Percentiles rank a stretch among this genome's conserved stretches.
phyloP scores from a whole-genome alignment of 2,329 filamentous ascomycete species.

The Aureobasidium sp. region DNA sequence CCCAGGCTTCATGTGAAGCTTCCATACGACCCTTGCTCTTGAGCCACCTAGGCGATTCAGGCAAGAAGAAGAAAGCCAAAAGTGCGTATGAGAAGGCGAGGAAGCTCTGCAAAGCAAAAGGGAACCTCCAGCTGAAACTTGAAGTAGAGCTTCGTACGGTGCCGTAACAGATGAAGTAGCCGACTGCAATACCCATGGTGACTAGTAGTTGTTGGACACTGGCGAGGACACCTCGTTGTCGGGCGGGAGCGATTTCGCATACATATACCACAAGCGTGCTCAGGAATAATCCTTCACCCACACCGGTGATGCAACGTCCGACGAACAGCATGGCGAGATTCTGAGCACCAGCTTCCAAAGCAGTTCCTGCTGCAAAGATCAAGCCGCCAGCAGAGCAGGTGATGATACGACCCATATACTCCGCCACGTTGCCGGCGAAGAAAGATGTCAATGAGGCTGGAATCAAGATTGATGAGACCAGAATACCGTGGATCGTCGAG shows the following conservation, averaged over 20 bases:
- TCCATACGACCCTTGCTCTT: constrained; percentile 39
- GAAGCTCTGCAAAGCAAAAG: constrained; percentile 45
- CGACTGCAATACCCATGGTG: constrained; percentile 46
- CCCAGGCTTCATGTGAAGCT: constrained; percentile 40
- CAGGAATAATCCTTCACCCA: constrained; percentile 49
- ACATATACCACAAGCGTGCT: constrained; percentile 38
- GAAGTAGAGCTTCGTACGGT: constrained; percentile 39
- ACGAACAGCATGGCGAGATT: constrained; percentile 44
- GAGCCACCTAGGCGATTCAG: constrained; percentile 55
- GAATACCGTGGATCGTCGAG: constrained; percentile 46
- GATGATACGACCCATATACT: constrained; percentile 5
- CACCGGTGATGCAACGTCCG: constrained; percentile 46
- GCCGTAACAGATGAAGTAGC: constrained; percentile 57
- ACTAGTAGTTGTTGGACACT: constrained; percentile 19
- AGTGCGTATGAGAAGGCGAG: constrained; percentile 36
- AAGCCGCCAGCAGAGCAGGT: constrained; percentile 40
- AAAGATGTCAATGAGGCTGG: constrained; percentile 52
- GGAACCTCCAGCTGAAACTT: constrained; percentile 51
- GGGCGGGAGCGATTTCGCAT: constrained; percentile 51
- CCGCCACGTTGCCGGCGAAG: constrained; percentile 40
- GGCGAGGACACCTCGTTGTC: constrained; percentile 33
- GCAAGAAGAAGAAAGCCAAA: constrained; percentile 38
- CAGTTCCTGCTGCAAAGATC: constrained; percentile 34
- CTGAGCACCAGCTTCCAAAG: constrained; percentile 41
- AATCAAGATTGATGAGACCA: constrained; percentile 51